These are phyloP conservation scores for Raddia guianensis DNA, from an alignment of 176 grass and related monocot genomes.

Conservation along the genomic window DNA sequence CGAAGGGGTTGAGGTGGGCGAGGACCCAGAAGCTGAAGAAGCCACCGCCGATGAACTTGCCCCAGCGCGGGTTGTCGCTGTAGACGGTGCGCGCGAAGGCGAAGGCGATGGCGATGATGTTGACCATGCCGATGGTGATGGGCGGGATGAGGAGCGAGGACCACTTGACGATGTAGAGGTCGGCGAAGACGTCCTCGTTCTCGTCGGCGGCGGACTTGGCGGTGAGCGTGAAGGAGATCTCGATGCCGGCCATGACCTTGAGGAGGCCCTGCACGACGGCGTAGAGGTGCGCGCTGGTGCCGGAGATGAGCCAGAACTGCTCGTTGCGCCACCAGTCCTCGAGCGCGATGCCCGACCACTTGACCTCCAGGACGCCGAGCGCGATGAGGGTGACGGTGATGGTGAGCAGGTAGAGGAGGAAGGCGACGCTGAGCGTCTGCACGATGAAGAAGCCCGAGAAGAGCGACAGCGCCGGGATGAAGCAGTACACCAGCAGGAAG, in stretches of 20 bases:
- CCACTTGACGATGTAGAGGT: slow-evolving; percentile 86
- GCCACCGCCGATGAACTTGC: slow-evolving; percentile 77
- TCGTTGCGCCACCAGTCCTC: slow-evolving; percentile 99
- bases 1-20: slow-evolving; percentile 79
- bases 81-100: slow-evolving; percentile 76
- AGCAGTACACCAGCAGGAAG: slow-evolving; percentile 93
- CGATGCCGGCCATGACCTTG: slow-evolving; percentile 85
- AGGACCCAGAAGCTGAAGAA: slow-evolving; percentile 97
- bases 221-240: slow-evolving; percentile 91
- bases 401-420: slow-evolving; percentile 85
- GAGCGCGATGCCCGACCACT: slow-evolving; percentile 78
- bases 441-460: slow-evolving; percentile 97
- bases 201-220: slow-evolving; percentile 70
- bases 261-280: slow-evolving; percentile 75
- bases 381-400: slow-evolving; percentile 82
- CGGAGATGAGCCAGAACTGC: slow-evolving; percentile 56
- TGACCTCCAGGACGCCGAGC: slow-evolving; percentile 88
- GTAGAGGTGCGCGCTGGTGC: slow-evolving; percentile 77
- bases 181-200: slow-evolving; percentile 76
- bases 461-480: slow-evolving; percentile 97
- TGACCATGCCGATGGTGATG: slow-evolving; percentile 88
- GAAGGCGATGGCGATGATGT: slow-evolving; percentile 84
- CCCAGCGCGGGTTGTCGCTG: slow-evolving; percentile 77
- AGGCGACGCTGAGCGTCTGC: slow-evolving; percentile 85
- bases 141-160: slow-evolving; percentile 82